phyloP scores from a whole-genome alignment of 352 stramenopile species.

The Salisapilia sapeloensis region DNA sequence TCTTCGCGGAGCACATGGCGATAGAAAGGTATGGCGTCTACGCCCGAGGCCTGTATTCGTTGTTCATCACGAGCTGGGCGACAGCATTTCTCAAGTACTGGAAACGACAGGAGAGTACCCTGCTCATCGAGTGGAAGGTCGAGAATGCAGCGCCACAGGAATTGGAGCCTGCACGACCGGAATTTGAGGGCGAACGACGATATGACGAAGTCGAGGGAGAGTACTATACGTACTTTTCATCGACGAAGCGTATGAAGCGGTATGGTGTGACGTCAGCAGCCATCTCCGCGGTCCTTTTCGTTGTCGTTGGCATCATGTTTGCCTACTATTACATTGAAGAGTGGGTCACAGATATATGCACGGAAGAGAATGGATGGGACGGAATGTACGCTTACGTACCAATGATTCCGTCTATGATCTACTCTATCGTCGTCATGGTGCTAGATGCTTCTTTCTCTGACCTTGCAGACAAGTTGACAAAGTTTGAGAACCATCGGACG shows the following conservation, averaged over 20 bases:
- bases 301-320: conserved; percentile 63
- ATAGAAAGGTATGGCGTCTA: conserved; percentile 49
- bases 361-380: conserved; percentile 36
- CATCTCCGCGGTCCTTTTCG: conserved; percentile 43
- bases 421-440: conserved; percentile 58
- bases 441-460: conserved; percentile 79
- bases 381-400: conserved; percentile 52
- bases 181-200: conserved; percentile 51
- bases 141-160: conserved; percentile 13
- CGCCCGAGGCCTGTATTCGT: conserved; percentile 63
- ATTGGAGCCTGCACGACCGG: conserved; percentile 33
- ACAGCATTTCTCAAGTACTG: conserved; percentile 84
- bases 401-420: conserved; percentile 44
- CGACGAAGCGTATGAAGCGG: conserved; percentile 53
- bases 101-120: conserved; percentile 74
- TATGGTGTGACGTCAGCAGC: conserved; percentile 57
- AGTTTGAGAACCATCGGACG: conserved; percentile 87
- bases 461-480: conserved; percentile 85
- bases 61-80: conserved; percentile 83
- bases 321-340: conserved; percentile 67
- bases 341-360: conserved; percentile 42
- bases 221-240: conserved; percentile 72
- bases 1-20: conserved; percentile 10
- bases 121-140: conserved; percentile 80
- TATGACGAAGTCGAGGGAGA: conserved; percentile 69